phyloP scores from a whole-genome alignment of 768 basidiomycete genomes.

The Basidioascus undulatus region DNA sequence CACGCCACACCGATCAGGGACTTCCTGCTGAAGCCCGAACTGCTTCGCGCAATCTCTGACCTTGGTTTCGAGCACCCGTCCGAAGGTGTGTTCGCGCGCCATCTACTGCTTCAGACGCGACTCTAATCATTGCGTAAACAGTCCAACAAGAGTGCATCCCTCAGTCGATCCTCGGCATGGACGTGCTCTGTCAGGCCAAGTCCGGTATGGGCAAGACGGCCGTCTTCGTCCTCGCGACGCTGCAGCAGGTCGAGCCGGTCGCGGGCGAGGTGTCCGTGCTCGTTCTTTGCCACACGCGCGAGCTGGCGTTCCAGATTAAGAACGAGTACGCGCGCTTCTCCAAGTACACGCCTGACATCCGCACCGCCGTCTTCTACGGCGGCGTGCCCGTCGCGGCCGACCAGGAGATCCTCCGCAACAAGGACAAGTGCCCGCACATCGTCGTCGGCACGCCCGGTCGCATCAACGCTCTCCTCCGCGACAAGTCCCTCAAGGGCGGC shows the following conservation, averaged over 20 bases:
- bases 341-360: conserved; percentile 98
- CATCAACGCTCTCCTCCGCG: conserved; percentile 78
- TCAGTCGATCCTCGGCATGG: conserved; percentile 97
- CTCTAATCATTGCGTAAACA: conserved; percentile 15
- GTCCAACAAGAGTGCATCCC: conserved; percentile 99
- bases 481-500: conserved; percentile 84
- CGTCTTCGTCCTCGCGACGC: conserved; percentile 89
- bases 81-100: conserved; percentile 39
- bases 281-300: conserved; percentile 95
- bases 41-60: conserved; percentile 91
- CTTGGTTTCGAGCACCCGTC: conserved; percentile 99
- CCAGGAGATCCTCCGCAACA: conserved; percentile 77
- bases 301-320: conserved; percentile 98
- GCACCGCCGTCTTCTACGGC: conserved; percentile 92
- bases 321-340: conserved; percentile 98
- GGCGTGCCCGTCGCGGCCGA: conserved; percentile 88
- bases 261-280: conserved; percentile 94
- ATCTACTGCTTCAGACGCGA: background rate
- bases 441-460: conserved; percentile 96
- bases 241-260: conserved; percentile 94
- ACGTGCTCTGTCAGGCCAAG: conserved; percentile 97
- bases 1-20: conserved; percentile 32
- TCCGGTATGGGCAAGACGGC: conserved; percentile 91
- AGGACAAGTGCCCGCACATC: conserved; percentile 93
- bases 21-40: conserved; percentile 89